Percentiles rank a stretch among this genome's conserved stretches.
Evolutionary conservation across 768 basidiomycete species (phyloP).

Genomic region (Serendipita indica): DNA sequence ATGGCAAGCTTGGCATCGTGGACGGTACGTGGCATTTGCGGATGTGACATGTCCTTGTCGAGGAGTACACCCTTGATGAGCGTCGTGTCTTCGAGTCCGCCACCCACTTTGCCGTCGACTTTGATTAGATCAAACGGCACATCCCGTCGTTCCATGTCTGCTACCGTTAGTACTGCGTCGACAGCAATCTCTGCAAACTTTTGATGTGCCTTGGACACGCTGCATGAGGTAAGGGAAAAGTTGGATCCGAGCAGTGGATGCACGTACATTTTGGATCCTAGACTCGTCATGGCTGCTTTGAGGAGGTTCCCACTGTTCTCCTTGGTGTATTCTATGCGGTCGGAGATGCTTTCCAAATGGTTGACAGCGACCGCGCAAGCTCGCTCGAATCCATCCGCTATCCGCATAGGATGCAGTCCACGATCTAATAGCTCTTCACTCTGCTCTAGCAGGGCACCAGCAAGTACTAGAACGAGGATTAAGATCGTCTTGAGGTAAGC

Average conservation of each 20-base stretch:
- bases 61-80: constrained; percentile 95
- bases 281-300: constrained; percentile 89
- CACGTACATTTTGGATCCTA: constrained; percentile 92
- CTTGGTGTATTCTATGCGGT: constrained; percentile 71
- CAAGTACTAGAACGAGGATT: constrained; percentile 48
- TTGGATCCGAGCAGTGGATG: not conserved
- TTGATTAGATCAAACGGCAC: constrained; percentile 98
- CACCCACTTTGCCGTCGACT: constrained; percentile 97
- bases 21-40: constrained; percentile 87
- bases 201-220: constrained; percentile 89
- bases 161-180: constrained; percentile 88
- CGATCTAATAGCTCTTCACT: constrained; percentile 93
- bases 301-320: constrained; percentile 75
- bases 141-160: constrained; percentile 86
- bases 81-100: constrained; percentile 85
- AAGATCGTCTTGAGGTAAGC: not conserved
- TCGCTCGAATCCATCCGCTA: constrained; percentile 95
- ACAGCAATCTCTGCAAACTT: constrained; percentile 98
- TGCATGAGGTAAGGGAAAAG: constrained; percentile 21
- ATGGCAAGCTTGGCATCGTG: constrained; percentile 88
- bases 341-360: constrained; percentile 81
- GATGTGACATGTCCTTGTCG: constrained; percentile 99
- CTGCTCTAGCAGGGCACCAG: constrained; percentile 92
- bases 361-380: constrained; percentile 84
- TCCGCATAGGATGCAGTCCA: constrained; percentile 97